Base-by-base conservation (phyloP, 345 rosid species). In the Citrus glauca region DNA sequence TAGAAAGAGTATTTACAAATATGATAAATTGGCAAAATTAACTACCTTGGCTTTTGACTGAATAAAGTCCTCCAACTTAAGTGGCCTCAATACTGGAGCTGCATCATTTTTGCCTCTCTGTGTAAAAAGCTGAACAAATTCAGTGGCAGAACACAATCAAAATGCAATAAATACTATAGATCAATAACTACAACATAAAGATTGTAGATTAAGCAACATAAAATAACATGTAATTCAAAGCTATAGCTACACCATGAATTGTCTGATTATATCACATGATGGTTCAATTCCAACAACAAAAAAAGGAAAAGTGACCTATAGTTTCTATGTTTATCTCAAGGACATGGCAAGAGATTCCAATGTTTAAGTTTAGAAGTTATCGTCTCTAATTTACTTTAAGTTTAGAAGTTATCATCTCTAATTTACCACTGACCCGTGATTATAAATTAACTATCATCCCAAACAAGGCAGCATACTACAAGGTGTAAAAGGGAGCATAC, bases 31-130 rank as follows among this genome's bases (percentile, higher is more conserved):
- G 4, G 28, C 27, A 0, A 63, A 48, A 50, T 9, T 35, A 10
- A 22, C 67, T 88, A 97, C 99, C 97, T 94, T 97, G 38, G 93
- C 89, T 87, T 97, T 97, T 38, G 98, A 89, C 59, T 82, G 87
- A 62, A 90, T 69, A 72, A 97, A 97, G 80, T 97, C 99, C 40
- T 97, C 94, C 86, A 94, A 82, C 77, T 70, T 85, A 76, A 94
- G 90, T 3, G 92, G 86, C 82, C 99, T 91, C 77, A 90, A 77
- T 22, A 73, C 75, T 38, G 88, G 84, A 79, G 88, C 55, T 66
- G 69, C 83, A 78, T 79, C 85, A 62, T 42, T 69, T 79, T 72
- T 81, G 76, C 82, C 81, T 32, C 72, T 88, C 98, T 94, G 86
- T 38, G 72, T 50, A 60, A 76, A 78, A 48, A 66, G 25, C 10